phyloP scores from a whole-genome alignment of 768 basidiomycete genomes.

The Xerocomellus chrysenteron region DNA sequence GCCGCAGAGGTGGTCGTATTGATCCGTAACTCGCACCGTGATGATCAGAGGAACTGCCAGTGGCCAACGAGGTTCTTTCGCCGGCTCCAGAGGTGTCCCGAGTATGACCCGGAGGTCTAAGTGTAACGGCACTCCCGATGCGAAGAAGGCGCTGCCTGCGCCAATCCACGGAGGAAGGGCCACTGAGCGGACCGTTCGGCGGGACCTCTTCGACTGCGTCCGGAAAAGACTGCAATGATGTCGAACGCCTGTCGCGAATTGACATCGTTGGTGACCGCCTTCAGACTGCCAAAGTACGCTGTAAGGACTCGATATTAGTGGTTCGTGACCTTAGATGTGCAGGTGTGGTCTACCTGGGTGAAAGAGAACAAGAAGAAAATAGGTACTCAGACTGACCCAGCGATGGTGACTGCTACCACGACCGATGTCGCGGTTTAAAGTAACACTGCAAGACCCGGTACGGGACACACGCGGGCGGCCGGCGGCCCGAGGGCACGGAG shows the following conservation, averaged over 20 bases:
- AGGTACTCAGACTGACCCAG: background rate
- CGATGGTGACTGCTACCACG: background rate
- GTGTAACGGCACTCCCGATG: conserved; percentile 39
- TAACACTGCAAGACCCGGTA: background rate
- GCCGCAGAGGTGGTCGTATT: conserved; percentile 30
- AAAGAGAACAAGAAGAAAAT: too few relatives aligned
- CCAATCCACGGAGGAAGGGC: conserved; percentile 58
- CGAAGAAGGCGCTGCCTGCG: conserved; percentile 59
- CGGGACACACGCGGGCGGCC: too few relatives aligned
- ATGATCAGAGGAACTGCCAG: conserved; percentile 13
- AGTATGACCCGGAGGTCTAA: background rate
- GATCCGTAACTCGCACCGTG: conserved; percentile 55
- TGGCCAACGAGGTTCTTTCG: conserved; percentile 39
- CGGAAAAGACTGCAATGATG: conserved; percentile 18
- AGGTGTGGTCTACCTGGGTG: background rate
- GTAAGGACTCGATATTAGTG: background rate
- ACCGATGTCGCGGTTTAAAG: background rate
- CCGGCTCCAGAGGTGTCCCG: conserved; percentile 11
- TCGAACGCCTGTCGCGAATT: conserved; percentile 16
- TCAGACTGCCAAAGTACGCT: background rate
- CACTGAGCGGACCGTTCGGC: conserved; percentile 39
- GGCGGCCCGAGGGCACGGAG: too few relatives aligned
- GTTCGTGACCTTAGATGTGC: background rate
- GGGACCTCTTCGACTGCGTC: conserved; percentile 9
- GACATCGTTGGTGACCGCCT: conserved; percentile 16